Conservation (phyloP, 352 stramenopile species). For the Phytophthora sp. region DNA sequence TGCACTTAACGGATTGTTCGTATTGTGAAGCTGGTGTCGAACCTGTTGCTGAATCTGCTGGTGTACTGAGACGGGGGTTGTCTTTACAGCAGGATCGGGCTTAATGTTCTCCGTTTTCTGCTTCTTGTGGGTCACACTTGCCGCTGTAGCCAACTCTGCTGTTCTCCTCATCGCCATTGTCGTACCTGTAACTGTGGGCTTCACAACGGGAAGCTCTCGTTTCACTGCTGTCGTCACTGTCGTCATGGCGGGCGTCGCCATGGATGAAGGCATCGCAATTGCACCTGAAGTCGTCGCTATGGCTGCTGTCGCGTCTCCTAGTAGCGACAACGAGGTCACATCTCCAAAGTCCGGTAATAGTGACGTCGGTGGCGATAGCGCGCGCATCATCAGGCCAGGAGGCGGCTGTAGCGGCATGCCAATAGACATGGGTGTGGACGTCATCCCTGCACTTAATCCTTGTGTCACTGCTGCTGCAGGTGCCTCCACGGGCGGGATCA, state of each 20-base stretch:
- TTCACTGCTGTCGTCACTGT: slow-evolving; percentile 40
- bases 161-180: slow-evolving; percentile 31
- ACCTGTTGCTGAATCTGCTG: slow-evolving; percentile 36
- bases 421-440: slow-evolving; percentile 39
- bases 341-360: slow-evolving; percentile 67
- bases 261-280: no score
- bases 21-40: slow-evolving; percentile 37
- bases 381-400: slow-evolving; percentile 71
- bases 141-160: slow-evolving; percentile 26
- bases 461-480: slow-evolving; percentile 28
- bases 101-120: slow-evolving; percentile 65
- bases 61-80: slow-evolving; percentile 25
- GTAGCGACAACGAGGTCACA: slow-evolving; percentile 46
- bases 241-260: slow-evolving; percentile 24
- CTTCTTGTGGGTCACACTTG: slow-evolving; percentile 38
- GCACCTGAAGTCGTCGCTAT: slow-evolving; percentile 16
- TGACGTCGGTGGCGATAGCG: slow-evolving; percentile 74
- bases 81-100: slow-evolving; percentile 29
- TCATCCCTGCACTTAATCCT: slow-evolving; percentile 4
- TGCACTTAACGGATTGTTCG: slow-evolving; percentile 27
- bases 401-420: slow-evolving; percentile 63
- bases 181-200: slow-evolving; percentile 21
- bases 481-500: slow-evolving; percentile 58
- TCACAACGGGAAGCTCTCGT: slow-evolving; percentile 34
- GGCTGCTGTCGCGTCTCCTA: slow-evolving; percentile 24